Percentiles rank a stretch among this genome's conserved stretches.
Evolutionary conservation across 2,329 filamentous ascomycete genomes (phyloP).

Genomic region (Colletotrichum orbiculare): DNA sequence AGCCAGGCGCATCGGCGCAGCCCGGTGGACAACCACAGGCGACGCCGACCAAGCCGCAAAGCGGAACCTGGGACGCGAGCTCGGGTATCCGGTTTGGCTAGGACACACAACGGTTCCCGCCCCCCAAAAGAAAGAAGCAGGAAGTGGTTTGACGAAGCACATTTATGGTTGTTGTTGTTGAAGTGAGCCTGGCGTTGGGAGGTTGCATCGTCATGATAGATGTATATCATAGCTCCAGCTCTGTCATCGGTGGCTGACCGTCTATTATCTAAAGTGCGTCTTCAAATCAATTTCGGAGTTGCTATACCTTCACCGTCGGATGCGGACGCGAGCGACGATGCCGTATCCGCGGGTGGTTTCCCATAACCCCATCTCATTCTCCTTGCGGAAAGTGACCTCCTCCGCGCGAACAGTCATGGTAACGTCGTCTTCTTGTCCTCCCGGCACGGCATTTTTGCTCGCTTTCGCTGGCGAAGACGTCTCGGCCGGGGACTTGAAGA

Average conservation of each 20-base stretch:
- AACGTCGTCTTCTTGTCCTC: conserved; percentile 40
- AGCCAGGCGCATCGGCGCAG: conserved; percentile 42
- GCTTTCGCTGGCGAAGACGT: conserved; percentile 14
- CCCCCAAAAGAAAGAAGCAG: conserved; percentile 7
- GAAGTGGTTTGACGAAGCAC: neutral
- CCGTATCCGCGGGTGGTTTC: conserved; percentile 63
- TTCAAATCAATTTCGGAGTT: neutral
- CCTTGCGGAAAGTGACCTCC: conserved; percentile 61
- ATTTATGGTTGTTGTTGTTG: neutral
- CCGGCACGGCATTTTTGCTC: neutral
- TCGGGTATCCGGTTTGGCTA: conserved; percentile 68
- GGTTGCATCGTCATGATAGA: conserved; percentile 20
- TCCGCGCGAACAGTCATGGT: conserved; percentile 56
- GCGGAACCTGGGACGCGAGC: conserved; percentile 68
- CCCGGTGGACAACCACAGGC: conserved; percentile 31
- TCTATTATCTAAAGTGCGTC: neutral
- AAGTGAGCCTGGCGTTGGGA: conserved; percentile 24
- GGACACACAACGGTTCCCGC: conserved; percentile 20
- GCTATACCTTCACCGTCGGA: conserved; percentile 24
- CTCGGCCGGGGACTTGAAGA: conserved; percentile 43
- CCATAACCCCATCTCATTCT: conserved; percentile 64
- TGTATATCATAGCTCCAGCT: conserved; percentile 20
- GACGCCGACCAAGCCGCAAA: conserved; percentile 38
- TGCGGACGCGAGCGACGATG: conserved; percentile 56
- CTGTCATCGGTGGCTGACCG: neutral